A percentile compares a stretch with the other conserved stretches of the same genome.
Evolutionary conservation across 2,329 filamentous ascomycete species (phyloP).

Genomic region (Thelonectria discophora): DNA sequence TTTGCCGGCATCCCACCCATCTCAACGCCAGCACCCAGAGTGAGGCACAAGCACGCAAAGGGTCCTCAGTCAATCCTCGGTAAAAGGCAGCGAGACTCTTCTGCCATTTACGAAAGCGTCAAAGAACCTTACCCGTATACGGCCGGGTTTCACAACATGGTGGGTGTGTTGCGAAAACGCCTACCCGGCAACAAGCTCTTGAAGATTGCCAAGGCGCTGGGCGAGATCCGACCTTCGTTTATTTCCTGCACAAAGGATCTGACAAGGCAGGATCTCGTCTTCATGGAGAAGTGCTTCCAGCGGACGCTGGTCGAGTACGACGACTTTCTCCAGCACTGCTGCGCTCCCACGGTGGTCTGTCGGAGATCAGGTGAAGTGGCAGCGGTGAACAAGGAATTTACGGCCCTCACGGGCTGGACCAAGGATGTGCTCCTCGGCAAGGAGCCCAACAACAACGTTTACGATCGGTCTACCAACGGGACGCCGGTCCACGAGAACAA

Average conservation of each 20-base stretch:
- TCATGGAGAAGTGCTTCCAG: slow-evolving; percentile 98
- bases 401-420: slow-evolving; percentile 93
- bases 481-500: slow-evolving; percentile 48
- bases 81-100: slow-evolving; percentile 75
- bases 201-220: slow-evolving; percentile 85
- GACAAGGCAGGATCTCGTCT: slow-evolving; percentile 87
- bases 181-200: slow-evolving; percentile 81
- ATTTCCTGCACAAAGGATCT: slow-evolving; percentile 92
- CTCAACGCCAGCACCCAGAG: slow-evolving; percentile 43
- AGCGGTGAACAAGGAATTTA: slow-evolving; percentile 95
- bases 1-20: slow-evolving; percentile 43
- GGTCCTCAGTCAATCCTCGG: slow-evolving; percentile 61
- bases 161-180: slow-evolving; percentile 79
- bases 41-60: slow-evolving; percentile 56
- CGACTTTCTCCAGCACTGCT: slow-evolving; percentile 87
- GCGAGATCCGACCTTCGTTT: slow-evolving; percentile 90
- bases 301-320: slow-evolving; percentile 92
- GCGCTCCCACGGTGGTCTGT: slow-evolving; percentile 91
- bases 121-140: slow-evolving; percentile 93
- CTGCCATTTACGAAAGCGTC: slow-evolving; percentile 86
- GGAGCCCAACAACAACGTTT: slow-evolving; percentile 81
- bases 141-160: slow-evolving; percentile 87
- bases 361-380: slow-evolving; percentile 94
- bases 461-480: slow-evolving; percentile 51
- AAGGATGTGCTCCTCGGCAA: slow-evolving; percentile 89